Base-by-base conservation (phyloP, 2,329 filamentous ascomycete genomes). In the Penicillium hesseltinei region DNA sequence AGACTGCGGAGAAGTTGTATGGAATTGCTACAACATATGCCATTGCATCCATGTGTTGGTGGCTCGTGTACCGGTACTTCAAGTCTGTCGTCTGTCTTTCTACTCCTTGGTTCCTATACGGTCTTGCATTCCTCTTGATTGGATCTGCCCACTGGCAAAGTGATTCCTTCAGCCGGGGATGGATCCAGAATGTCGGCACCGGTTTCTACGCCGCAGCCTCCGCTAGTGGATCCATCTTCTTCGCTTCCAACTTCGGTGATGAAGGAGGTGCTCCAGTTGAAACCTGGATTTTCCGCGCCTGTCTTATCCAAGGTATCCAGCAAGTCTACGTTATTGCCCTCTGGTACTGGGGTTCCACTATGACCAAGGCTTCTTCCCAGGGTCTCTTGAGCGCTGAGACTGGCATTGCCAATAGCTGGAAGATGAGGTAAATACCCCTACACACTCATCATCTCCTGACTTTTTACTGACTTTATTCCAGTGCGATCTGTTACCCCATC, bases 241-340 rank as follows among this genome's bases (percentile, higher is more conserved):
- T 88, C 67, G 82, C 85, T 5, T 79, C 87, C 44, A 88, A 88
- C 72, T 88, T 88, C 63, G 85, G 85, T 62, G 82, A 84, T 61
- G 84, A 87, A 74, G 83, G 82, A 45, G 84, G 84, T 54, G 80
- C 82, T 11, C 83, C 85, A 9, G 81, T 87, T 39, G 84, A 83
- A 66, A 80, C 82, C 29, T 88, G 85, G 85, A 84, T 86, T 23
- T 86, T 84, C 74, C 81, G 86, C 49, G 86, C 86, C 13, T 86
- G 85, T 65, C 73, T 84, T 9, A 86, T 89, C 56, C 84, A 88
- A 69, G 86, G 86, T 44, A 84, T 84, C 13, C 86, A 88, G 65
- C 85, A 88, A 67, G 76, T 86, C 57, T 89, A 88, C 67, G 79
- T 87, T 53, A 81, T 85, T 39, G 82, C 78, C 2, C 77, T 89